Conservation (phyloP, 345 rosid genomes). For the Raphanus sativus region DNA sequence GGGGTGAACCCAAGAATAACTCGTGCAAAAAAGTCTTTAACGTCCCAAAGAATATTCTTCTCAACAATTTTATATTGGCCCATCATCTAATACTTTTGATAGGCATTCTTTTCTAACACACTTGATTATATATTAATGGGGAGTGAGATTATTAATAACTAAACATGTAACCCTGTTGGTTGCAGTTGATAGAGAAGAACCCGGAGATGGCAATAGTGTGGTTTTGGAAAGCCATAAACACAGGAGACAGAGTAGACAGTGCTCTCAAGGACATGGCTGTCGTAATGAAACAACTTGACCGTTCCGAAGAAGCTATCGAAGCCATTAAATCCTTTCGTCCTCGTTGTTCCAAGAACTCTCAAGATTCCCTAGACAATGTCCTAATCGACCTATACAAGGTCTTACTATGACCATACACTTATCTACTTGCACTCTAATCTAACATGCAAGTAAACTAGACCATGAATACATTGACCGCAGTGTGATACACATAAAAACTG, state of each 20-base stretch:
- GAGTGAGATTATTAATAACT: background rate
- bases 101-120: background rate
- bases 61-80: background rate
- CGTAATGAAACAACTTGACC: conserved; percentile 78
- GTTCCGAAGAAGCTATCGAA: conserved; percentile 90
- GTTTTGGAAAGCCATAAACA: conserved; percentile 93
- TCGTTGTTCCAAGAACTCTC: conserved; percentile 78
- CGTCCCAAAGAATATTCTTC: background rate
- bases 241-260: conserved; percentile 59
- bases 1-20: too few species aligned
- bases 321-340: conserved; percentile 80
- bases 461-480: background rate
- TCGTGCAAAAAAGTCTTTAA: too few species aligned
- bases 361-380: conserved; percentile 42
- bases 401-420: conserved; percentile 11
- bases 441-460: background rate
- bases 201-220: conserved; percentile 76
- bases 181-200: conserved; percentile 73
- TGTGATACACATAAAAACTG: background rate
- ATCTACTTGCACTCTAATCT: background rate
- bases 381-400: conserved; percentile 88
- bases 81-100: background rate
- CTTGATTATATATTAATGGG: background rate
- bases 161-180: background rate
- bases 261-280: conserved; percentile 74